Base-by-base conservation (phyloP, 192 early-diverging fungal species). In the Mortierella alpina region DNA sequence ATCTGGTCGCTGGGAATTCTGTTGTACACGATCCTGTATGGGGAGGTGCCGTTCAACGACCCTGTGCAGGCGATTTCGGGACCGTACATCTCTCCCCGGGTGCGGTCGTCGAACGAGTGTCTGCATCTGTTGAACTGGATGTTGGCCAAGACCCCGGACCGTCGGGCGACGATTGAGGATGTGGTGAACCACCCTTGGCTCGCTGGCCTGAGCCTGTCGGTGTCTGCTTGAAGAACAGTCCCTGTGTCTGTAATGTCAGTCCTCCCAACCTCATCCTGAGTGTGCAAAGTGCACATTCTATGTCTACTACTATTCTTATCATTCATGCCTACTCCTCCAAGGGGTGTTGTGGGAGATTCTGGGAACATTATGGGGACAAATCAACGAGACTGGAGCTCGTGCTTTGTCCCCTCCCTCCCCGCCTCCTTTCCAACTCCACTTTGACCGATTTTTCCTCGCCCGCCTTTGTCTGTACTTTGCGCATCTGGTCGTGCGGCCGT, bases 1-100 rank as follows among this genome's bases (percentile, higher is more conserved):
- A 82, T 92, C 18, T 94, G 93, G 93, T 84, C 88, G 7, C 72
- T 91, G 17, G 92, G 92, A 9, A 85, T 93, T 17, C 65, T 93
- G n/a, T 82, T 93, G 42, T 93, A 90, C 72, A 88, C 84, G 1
- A 89, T 91, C 67, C 66, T 92, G 10, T 88, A 86, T 58, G 85
- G 86, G 0, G 90, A 91, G 48, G 86, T 87, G 0, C 91, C 92
- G 0, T 93, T 93, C 71, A 83, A 86, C 51, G 79, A 88, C 57
- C 75, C 84, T 20, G 66, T 86, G 12, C 84, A 85, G 62, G 89
- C 87, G 17, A 87, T 88, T 53, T 82, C 85, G 9, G 76, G 85
- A 49, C 82, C 75, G 1, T 85, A 73, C 69, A 83, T 73, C 50
- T 66, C 70, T 52, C 87, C 89, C 14, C 80, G 88, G 50, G 82